Percentiles rank a stretch among this genome's conserved stretches.
These are phyloP conservation scores for Kuraishia hungarica DNA, from an alignment of 805 yeast species.

Conservation along the genomic window DNA sequence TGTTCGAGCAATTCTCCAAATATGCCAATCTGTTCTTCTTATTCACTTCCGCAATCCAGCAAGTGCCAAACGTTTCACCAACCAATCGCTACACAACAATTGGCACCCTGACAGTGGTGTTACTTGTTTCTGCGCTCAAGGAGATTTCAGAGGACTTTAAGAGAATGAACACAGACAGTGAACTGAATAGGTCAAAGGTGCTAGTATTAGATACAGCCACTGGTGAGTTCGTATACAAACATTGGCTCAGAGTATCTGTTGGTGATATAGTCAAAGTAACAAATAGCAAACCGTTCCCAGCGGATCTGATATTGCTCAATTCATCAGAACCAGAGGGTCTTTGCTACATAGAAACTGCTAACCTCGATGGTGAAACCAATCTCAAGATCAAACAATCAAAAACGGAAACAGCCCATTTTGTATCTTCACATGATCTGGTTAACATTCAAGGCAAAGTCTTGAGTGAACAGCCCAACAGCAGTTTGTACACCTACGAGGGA, in stretches of 20 bases:
- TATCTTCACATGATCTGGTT: constrained; percentile 53
- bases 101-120: constrained; percentile 78
- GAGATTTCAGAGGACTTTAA: constrained; percentile 88
- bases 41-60: constrained; percentile 90
- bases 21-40: constrained; percentile 93
- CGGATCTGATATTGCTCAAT: constrained; percentile 75
- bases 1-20: constrained; percentile 94
- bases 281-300: constrained; percentile 90
- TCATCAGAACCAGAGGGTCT: constrained; percentile 98
- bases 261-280: constrained; percentile 85
- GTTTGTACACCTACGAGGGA: constrained; percentile 92
- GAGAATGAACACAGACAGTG: constrained; percentile 82
- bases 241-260: constrained; percentile 83
- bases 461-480: constrained; percentile 91
- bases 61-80: constrained; percentile 94
- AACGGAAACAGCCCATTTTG: constrained; percentile 65
- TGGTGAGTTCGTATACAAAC: constrained; percentile 55
- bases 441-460: constrained; percentile 49
- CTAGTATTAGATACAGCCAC: constrained; percentile 48
- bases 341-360: constrained; percentile 96
- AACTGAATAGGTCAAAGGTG: constrained; percentile 66
- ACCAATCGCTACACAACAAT: constrained; percentile 94
- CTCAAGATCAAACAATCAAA: constrained; percentile 87
- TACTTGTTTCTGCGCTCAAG: constrained; percentile 85
- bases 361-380: constrained; percentile 96